Conservation (phyloP, 2,329 filamentous ascomycete genomes). For the Massarina eburnea region DNA sequence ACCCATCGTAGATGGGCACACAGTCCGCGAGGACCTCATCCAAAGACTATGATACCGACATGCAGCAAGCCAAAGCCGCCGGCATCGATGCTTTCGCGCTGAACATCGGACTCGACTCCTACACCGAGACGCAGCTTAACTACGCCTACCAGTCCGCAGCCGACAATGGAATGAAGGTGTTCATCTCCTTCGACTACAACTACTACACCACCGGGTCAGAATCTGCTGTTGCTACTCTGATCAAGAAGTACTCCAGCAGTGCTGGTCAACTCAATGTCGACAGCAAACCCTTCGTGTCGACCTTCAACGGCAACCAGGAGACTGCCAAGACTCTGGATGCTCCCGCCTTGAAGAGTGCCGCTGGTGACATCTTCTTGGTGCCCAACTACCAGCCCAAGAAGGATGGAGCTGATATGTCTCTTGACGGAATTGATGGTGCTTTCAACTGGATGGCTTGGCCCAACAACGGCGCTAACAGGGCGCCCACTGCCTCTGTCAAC, state of each 20-base stretch:
- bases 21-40: constrained; percentile 21
- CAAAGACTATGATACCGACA: constrained; percentile 30
- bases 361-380: constrained; percentile 32
- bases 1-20: constrained; percentile 27
- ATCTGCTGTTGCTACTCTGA: constrained; percentile 16
- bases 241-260: constrained; percentile 22
- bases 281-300: constrained; percentile 31
- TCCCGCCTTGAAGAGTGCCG: constrained; percentile 16
- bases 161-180: constrained; percentile 28
- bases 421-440: constrained; percentile 27
- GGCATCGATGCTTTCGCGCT: constrained; percentile 39
- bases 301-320: constrained; percentile 27
- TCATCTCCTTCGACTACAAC: constrained; percentile 32
- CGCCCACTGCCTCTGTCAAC: constrained; percentile 20
- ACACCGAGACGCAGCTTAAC: constrained; percentile 22
- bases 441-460: constrained; percentile 35
- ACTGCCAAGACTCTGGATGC: constrained; percentile 10
- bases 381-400: constrained; percentile 27
- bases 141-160: constrained; percentile 29
- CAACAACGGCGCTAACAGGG: constrained; percentile 26
- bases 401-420: too few species aligned
- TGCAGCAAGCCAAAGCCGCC: constrained; percentile 28
- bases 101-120: constrained; percentile 28
- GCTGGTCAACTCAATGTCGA: constrained; percentile 26
- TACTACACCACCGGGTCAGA: constrained; percentile 17